Base-by-base conservation (phyloP, 169 alveolate species). In the Eimeria tenella region DNA sequence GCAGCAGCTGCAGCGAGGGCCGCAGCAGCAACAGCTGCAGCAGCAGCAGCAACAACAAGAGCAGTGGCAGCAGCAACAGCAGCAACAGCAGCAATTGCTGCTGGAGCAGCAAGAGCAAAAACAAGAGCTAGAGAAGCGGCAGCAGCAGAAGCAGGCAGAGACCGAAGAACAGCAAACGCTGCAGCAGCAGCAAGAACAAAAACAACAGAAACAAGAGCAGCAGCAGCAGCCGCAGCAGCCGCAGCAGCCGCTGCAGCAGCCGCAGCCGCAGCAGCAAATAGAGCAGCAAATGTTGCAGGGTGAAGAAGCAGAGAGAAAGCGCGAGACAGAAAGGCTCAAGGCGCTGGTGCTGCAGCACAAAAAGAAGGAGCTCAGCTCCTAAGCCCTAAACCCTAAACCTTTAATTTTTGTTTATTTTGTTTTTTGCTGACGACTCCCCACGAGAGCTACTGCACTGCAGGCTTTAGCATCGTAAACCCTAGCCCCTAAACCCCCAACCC, bases 401-500 rank as follows among this genome's bases (percentile, higher is more conserved):
- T 31, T 31, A 31, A 31, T 10, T 58, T 58, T 17, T 58, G 19
- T 13, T 10, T 58, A 58, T 58, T 13, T 10, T 58, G 0, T 58
- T 10, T 58, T 58, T 58, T 17, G 21, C 19, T 58, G 19, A 3
- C 11, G 2, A 10, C 19, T 10, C 19, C 68, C 21, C 68, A n/a
- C n/a, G n/a, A n/a, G n/a, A n/a, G n/a, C n/a, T n/a, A n/a, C n/a
- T n/a, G n/a, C n/a, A 58, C 68, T 13, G 68, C 19, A 17, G 2
- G 68, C 68, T 58, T 10, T 10, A 58, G 21, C 21, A 10, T 0
- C 68, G 19, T 13, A 58, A 58, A 58, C 21, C 68, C 68, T 3
- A 10, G 3, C 1, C 19, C 21, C 96, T 68, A 94, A 88, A 65
- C 90, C 90, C 94, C 94, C 94, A 58, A 13, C 5, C 68, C 11